Conservation (phyloP, 108 stramenopile species). For the Asterionellopsis glacialis region DNA sequence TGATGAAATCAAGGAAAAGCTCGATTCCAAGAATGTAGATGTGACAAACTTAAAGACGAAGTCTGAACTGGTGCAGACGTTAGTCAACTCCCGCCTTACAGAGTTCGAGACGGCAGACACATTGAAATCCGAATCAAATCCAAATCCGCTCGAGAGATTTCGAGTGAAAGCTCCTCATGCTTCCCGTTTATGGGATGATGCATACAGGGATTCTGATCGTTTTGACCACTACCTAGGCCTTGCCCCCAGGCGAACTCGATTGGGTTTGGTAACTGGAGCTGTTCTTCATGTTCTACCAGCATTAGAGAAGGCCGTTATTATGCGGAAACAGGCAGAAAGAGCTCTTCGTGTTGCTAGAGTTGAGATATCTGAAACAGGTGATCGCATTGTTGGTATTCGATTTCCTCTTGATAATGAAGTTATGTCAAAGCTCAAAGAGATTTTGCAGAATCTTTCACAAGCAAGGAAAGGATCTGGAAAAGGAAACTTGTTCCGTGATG, state of each 20-base stretch:
- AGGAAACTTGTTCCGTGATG: constrained; percentile 28
- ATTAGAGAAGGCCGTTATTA: constrained; percentile 45
- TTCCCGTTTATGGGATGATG: constrained; percentile 32
- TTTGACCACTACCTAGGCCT: constrained; percentile 31
- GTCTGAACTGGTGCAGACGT: neutral
- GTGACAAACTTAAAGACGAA: neutral
- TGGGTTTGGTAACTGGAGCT: constrained; percentile 53
- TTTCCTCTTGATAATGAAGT: constrained; percentile 45
- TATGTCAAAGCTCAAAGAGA: constrained; percentile 18
- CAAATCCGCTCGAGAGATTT: constrained; percentile 1
- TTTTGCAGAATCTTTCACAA: constrained; percentile 12
- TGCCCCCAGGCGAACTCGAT: constrained; percentile 37
- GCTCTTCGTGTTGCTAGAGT: constrained; percentile 38
- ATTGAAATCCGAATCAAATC: too few species aligned
- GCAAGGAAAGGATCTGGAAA: constrained; percentile 14
- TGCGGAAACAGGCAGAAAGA: constrained; percentile 21
- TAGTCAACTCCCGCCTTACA: neutral
- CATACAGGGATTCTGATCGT: constrained; percentile 29
- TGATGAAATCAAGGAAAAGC: neutral
- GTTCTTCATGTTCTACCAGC: constrained; percentile 48
- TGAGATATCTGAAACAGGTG: constrained; percentile 9
- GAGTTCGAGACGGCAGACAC: neutral
- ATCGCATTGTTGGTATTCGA: constrained; percentile 47
- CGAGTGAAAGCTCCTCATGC: neutral
- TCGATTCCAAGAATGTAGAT: neutral